phyloP scores from a whole-genome alignment of 805 yeast species.

The Debaryomyces castellii region DNA sequence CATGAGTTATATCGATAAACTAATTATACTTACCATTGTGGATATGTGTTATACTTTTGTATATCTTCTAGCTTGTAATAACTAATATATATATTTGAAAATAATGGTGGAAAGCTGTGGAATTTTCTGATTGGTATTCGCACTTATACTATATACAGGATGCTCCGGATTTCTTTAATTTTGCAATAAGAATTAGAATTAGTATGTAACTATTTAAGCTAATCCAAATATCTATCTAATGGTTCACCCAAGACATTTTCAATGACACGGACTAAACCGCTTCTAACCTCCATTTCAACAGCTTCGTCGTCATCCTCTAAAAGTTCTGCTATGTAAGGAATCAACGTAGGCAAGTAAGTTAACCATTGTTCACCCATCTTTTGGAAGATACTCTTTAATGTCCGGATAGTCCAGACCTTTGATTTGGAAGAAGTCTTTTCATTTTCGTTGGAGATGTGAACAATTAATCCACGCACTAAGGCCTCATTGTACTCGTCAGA shows the following conservation, averaged over 20 bases:
- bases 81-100: not conserved
- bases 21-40: not conserved
- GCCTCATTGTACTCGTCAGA: slow-evolving; percentile 71
- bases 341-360: slow-evolving; percentile 84
- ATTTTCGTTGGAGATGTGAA: slow-evolving; percentile 46
- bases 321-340: slow-evolving; percentile 92
- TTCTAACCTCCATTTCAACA: slow-evolving; percentile 88
- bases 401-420: slow-evolving; percentile 79
- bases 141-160: not conserved
- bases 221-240: slow-evolving; percentile 73
- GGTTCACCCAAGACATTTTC: slow-evolving; percentile 95
- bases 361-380: slow-evolving; percentile 96
- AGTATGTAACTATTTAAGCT: slow-evolving; percentile 4
- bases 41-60: not conserved
- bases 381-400: slow-evolving; percentile 78
- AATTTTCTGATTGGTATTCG: slow-evolving; percentile 1
- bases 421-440: slow-evolving; percentile 63
- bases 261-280: slow-evolving; percentile 85
- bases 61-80: not conserved
- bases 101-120: slow-evolving; percentile 1
- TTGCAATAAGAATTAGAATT: too few species aligned
- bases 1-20: too few species aligned
- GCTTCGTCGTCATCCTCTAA: slow-evolving; percentile 93
- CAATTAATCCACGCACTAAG: slow-evolving; percentile 44
- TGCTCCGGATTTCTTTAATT: too few species aligned